Conservation (phyloP, 2,329 filamentous ascomycete genomes). For the Xylariaceae sp. region DNA sequence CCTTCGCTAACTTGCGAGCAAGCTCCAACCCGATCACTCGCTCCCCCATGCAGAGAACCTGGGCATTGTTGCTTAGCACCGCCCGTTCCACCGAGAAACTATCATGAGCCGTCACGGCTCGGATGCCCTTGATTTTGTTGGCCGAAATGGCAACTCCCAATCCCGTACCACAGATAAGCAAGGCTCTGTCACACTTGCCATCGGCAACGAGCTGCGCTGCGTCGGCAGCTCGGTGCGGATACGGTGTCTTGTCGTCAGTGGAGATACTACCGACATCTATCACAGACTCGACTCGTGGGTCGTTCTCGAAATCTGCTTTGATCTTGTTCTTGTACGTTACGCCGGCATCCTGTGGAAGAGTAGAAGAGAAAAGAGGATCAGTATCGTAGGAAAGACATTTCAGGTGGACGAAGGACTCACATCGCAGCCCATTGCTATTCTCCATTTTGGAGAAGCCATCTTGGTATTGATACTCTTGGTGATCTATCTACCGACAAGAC, state of each 20-base stretch:
- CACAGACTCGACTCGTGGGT: constrained; percentile 67
- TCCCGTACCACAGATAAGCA: constrained; percentile 84
- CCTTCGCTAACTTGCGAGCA: constrained; percentile 73
- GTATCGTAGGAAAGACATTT: neutral
- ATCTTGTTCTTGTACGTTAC: constrained; percentile 78
- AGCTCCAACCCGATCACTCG: constrained; percentile 80
- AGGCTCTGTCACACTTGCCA: constrained; percentile 73
- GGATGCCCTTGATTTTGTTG: constrained; percentile 82
- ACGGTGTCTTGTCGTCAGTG: constrained; percentile 74
- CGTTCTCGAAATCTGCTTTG: constrained; percentile 70
- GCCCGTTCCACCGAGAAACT: constrained; percentile 81
- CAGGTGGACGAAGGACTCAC: constrained; percentile 41
- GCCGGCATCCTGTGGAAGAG: constrained; percentile 63
- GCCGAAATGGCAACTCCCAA: constrained; percentile 86
- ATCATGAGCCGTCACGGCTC: constrained; percentile 89
- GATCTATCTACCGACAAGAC: neutral
- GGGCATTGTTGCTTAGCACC: constrained; percentile 81
- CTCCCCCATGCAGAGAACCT: constrained; percentile 86
- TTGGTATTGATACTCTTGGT: constrained; percentile 22
- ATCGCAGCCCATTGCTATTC: constrained; percentile 57
- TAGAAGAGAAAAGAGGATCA: neutral
- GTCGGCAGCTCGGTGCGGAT: constrained; percentile 76
- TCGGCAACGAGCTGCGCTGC: constrained; percentile 66
- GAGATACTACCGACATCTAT: constrained; percentile 74
- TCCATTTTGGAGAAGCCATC: constrained; percentile 52